A percentile compares a stretch with the other conserved stretches of the same genome.
These are phyloP conservation scores for Globisporangium nunn DNA, from an alignment of 352 stramenopile genomes.

Conservation along the genomic window DNA sequence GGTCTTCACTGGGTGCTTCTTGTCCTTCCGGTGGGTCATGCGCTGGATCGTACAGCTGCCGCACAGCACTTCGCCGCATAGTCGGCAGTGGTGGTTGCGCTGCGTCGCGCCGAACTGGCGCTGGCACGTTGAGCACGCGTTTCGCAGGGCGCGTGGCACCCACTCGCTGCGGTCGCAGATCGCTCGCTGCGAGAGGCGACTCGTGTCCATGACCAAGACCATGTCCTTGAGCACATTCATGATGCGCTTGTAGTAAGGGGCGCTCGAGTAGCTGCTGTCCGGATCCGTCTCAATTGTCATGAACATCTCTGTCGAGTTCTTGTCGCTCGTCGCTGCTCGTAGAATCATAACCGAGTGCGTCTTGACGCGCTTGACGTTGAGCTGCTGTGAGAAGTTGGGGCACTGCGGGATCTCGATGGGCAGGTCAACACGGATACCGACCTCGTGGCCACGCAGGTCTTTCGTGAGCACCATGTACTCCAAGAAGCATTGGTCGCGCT, in stretches of 20 bases:
- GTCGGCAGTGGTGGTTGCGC: constrained; percentile 63
- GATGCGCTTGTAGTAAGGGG: constrained; percentile 32
- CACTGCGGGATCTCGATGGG: constrained; percentile 57
- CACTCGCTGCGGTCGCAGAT: constrained; percentile 45
- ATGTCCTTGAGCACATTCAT: constrained; percentile 54
- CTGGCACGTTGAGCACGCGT: constrained; percentile 51
- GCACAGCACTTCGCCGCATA: constrained; percentile 75
- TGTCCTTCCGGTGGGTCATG: constrained; percentile 25
- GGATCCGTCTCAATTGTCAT: constrained; percentile 48
- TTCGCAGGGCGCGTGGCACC: constrained; percentile 36
- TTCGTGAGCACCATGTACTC: constrained; percentile 70
- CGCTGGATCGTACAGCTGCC: constrained; percentile 56
- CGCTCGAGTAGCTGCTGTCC: constrained; percentile 13
- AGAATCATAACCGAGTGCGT: constrained; percentile 53
- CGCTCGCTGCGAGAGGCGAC: constrained; percentile 46
- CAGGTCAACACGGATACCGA: constrained; percentile 64
- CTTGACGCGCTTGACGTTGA: constrained; percentile 49
- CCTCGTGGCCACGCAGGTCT: constrained; percentile 47
- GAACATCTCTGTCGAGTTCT: constrained; percentile 46
- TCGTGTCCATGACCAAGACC: constrained; percentile 48
- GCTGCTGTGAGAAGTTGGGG: constrained; percentile 31
- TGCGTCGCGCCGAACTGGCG: constrained; percentile 51
- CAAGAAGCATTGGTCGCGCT: constrained; percentile 64
- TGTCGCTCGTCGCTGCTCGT: constrained; percentile 24
- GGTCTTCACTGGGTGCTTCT: constrained; percentile 40